phyloP scores from a whole-genome alignment of 331 rosid species.

The Malus hybrid region DNA sequence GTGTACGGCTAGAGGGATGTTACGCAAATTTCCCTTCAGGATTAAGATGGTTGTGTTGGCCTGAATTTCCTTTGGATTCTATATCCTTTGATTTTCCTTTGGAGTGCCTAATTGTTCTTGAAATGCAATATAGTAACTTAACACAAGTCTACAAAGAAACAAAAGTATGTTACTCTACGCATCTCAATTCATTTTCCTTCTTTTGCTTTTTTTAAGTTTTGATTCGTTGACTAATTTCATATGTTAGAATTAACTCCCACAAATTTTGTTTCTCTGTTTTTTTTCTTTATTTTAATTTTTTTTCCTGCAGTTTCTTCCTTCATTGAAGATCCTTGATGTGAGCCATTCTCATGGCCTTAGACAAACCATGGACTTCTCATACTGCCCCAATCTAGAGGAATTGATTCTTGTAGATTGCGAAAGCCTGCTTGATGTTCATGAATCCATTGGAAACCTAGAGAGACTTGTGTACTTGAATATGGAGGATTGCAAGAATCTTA shows the following conservation, averaged over 20 bases:
- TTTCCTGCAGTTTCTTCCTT: neutral
- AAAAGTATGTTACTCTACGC: too few relatives aligned
- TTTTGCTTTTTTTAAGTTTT: too few relatives aligned
- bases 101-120: too few relatives aligned
- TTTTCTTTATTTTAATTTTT: neutral
- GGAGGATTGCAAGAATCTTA: neutral
- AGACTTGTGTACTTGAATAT: neutral
- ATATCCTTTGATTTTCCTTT: too few relatives aligned
- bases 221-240: neutral
- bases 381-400: too few relatives aligned
- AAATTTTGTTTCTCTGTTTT: too few relatives aligned
- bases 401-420: neutral
- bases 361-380: neutral
- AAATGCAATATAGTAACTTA: too few relatives aligned
- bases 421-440: neutral
- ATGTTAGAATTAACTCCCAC: neutral
- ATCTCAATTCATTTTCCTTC: neutral
- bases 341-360: neutral
- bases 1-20: neutral
- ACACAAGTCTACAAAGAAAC: too few relatives aligned
- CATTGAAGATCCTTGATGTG: constrained; percentile 7
- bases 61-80: too few relatives aligned
- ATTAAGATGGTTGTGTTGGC: neutral
- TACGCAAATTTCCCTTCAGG: neutral
- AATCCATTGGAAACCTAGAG: constrained; percentile 4